Base-by-base conservation (phyloP, 768 basidiomycete genomes). In the Leucogyrophana mollusca region DNA sequence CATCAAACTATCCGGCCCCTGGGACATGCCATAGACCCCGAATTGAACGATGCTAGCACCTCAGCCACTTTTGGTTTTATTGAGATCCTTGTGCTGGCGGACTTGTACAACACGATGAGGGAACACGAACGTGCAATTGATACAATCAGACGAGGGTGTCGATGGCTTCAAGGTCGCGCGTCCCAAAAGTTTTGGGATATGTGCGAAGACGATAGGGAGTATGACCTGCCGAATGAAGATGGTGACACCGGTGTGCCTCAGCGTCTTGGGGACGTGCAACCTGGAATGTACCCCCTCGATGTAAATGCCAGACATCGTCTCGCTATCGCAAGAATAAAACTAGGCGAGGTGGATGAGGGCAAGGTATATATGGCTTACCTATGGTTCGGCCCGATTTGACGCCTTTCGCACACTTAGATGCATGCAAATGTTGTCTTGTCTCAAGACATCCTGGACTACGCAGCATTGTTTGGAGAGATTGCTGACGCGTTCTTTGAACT, bases 111-210 rank as follows among this genome's bases (percentile, higher is more conserved):
- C 52, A 76, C 79, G 1, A 69, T 85, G 21, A 82, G 78, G 1
- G 79, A 89, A 49, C 74, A 87, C 56, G 82, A 82, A 27, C 71
- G 76, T 34, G 88, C 87, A 0, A 69, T 92, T 13, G 72, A 78
- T 10, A 77, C 80, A 1, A 83, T 95, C 41, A 76, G 87, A 38
- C 73, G 71, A 42, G 94, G 94, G 1, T 85, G 80, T 41, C 70
- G 95, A 45, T 98, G 95, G 95, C 64, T 97, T n/a, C 91, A 97
- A 62, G 90, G 91, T 0, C 71, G 95, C 24, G 70, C 67, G 24
- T 70, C 78, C 37, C 85, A 87, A 59, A 74, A 71, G 44, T 83
- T 85, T 47, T 97, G 94, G 93, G 89, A 93, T 53, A 62, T 76
- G 17, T 79, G 83, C 44, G 78, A 78, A 23, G 94, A 99, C 60